Conservation (phyloP, 768 basidiomycete genomes). For the Boletus eberwhitei region DNA sequence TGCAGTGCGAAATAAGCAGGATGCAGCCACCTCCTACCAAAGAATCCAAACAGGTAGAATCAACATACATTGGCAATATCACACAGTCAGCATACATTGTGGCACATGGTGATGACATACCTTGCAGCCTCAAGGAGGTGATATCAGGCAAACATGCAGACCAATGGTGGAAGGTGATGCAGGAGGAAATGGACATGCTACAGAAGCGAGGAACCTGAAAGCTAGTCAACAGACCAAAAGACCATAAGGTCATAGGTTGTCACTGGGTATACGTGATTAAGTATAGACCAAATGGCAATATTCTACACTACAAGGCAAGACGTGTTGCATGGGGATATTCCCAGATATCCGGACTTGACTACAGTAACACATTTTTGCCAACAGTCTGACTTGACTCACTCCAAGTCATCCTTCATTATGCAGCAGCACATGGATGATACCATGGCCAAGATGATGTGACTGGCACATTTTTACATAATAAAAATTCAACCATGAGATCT, state of each 20-base stretch:
- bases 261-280: neutral
- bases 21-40: no score
- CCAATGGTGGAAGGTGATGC: neutral
- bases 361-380: no score
- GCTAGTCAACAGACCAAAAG: neutral
- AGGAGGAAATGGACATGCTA: neutral
- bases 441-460: neutral
- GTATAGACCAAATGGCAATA: neutral
- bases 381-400: neutral
- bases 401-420: neutral
- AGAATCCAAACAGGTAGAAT: no score
- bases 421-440: neutral
- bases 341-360: no score
- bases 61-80: no score
- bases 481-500: neutral
- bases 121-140: no score
- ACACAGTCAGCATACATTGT: no score
- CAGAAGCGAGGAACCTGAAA: neutral
- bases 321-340: no score
- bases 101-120: no score
- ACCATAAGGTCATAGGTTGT: no score
- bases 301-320: neutral
- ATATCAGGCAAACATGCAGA: neutral
- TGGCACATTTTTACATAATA: neutral
- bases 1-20: no score